A percentile compares a stretch with the other conserved stretches of the same genome.
Conservation (phyloP, 2,329 filamentous ascomycete genomes). For the Penicillium decumbens region DNA sequence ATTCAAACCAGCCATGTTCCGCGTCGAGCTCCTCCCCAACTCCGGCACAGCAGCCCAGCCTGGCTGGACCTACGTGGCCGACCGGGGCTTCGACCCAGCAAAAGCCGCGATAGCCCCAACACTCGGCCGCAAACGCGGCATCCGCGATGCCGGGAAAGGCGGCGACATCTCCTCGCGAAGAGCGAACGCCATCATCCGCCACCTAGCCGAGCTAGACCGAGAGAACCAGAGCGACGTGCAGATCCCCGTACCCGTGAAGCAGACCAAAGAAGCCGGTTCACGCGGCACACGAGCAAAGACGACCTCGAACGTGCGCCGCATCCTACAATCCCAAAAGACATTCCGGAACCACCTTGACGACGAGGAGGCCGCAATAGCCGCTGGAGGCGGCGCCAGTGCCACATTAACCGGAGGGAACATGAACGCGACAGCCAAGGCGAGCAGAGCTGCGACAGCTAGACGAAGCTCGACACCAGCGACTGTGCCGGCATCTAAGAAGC, state of each 20-base stretch:
- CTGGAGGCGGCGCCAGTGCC: slow-evolving; percentile 6
- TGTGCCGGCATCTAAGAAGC: slow-evolving; percentile 19
- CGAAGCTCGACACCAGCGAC: slow-evolving; percentile 29
- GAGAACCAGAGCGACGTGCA: slow-evolving; percentile 69
- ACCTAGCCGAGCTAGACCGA: slow-evolving; percentile 74
- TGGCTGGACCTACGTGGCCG: slow-evolving; percentile 88
- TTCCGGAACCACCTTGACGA: slow-evolving; percentile 51
- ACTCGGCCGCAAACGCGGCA: slow-evolving; percentile 64
- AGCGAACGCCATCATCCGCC: slow-evolving; percentile 73
- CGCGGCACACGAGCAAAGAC: slow-evolving; percentile 39
- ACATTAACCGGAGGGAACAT: slow-evolving; percentile 3
- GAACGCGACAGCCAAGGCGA: slow-evolving; percentile 8
- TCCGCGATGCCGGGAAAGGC: slow-evolving; percentile 52
- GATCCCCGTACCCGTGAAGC: slow-evolving; percentile 63
- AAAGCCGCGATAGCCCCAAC: slow-evolving; percentile 51
- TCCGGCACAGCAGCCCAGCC: slow-evolving; percentile 66
- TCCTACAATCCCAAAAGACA: slow-evolving; percentile 47
- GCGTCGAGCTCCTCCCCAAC: slow-evolving; percentile 77
- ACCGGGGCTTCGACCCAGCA: slow-evolving; percentile 59
- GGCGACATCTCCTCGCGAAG: slow-evolving; percentile 75
- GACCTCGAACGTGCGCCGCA: slow-evolving; percentile 46
- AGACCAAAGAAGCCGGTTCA: slow-evolving; percentile 38
- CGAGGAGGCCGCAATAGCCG: slow-evolving; percentile 42
- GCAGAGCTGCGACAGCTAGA: slow-evolving; percentile 15
- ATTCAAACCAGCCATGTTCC: slow-evolving; percentile 45